These are phyloP conservation scores for Eutrema heterophyllum DNA, from an alignment of 345 rosid genomes.

Conservation along the genomic window DNA sequence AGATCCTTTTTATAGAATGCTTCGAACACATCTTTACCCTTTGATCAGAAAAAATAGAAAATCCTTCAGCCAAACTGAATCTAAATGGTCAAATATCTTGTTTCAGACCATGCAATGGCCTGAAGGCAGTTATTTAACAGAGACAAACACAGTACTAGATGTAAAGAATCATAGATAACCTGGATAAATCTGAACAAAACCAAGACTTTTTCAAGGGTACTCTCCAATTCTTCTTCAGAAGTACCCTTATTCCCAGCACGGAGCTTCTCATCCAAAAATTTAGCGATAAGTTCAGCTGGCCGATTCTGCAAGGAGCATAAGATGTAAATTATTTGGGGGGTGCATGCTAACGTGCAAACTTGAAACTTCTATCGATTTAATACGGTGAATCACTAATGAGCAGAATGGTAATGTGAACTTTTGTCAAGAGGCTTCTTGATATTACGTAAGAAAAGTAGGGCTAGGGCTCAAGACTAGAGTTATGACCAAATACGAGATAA, in stretches of 20 bases:
- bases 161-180: conserved; percentile 37
- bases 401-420: background rate
- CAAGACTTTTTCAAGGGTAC: conserved; percentile 90
- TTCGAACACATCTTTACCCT: conserved; percentile 99
- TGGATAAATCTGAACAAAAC: conserved; percentile 97
- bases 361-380: background rate
- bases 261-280: conserved; percentile 96
- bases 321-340: background rate
- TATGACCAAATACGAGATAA: background rate
- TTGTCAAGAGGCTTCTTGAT: background rate
- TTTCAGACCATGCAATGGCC: background rate
- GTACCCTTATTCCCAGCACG: conserved; percentile 99
- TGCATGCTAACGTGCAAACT: background rate
- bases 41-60: conserved; percentile 20
- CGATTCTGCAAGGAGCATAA: conserved; percentile 60
- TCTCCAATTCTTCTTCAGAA: conserved; percentile 99
- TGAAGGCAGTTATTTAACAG: background rate
- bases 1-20: conserved; percentile 99
- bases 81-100: background rate
- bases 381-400: background rate
- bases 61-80: conserved; percentile 17
- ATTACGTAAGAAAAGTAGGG: background rate
- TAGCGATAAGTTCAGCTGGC: conserved; percentile 96
- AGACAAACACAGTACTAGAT: background rate
- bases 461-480: background rate